Evolutionary conservation across 1,284 basidiomycete genomes (phyloP), one percentile per base, ranked within the genome.

Genomic region (Earliella scabrosa): DNA sequence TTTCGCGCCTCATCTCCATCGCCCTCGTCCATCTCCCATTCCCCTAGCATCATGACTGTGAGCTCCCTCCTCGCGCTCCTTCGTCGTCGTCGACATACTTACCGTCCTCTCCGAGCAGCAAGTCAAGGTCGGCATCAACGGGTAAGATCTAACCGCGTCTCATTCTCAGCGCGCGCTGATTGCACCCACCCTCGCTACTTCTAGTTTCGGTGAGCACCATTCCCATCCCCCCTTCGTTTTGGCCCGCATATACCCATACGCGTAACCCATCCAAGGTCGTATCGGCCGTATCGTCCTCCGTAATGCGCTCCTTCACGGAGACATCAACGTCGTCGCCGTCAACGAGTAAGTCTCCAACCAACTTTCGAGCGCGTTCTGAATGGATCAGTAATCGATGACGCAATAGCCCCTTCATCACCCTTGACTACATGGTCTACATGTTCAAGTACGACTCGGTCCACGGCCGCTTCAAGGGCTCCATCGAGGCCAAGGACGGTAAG

Each of bases 361-460:
- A 24, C 38, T 36, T 43, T 63, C 41, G 60, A n/a, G n/a, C n/a
- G n/a, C n/a, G n/a, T n/a, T n/a, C n/a, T n/a, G n/a, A n/a, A n/a
- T n/a, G n/a, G n/a, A n/a, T n/a, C n/a, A n/a, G n/a, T n/a, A n/a
- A n/a, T n/a, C n/a, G n/a, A n/a, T n/a, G n/a, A n/a, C 39, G 51
- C 52, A 50, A 61, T 44, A 92, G 90, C 79, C 95, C 95, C 59
- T 98, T 97, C 89, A 97, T 97, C 69, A 89, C 94, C 75, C 89
- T 97, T 66, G 86, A 91, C 10, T 97, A 97, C 86, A 96, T 97
- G 94, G 95, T 94, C 74, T 98, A 99, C 89, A 97, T 99, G 96
- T 97, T 98, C 93, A 98, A 98, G 86, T 98, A 91, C 76, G 97
- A 98, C 77, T 95, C 95, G 61, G 95, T 96, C 69, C 97, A 99